phyloP scores from a whole-genome alignment of 306 rosid species.

The Boehmeria nivea region DNA sequence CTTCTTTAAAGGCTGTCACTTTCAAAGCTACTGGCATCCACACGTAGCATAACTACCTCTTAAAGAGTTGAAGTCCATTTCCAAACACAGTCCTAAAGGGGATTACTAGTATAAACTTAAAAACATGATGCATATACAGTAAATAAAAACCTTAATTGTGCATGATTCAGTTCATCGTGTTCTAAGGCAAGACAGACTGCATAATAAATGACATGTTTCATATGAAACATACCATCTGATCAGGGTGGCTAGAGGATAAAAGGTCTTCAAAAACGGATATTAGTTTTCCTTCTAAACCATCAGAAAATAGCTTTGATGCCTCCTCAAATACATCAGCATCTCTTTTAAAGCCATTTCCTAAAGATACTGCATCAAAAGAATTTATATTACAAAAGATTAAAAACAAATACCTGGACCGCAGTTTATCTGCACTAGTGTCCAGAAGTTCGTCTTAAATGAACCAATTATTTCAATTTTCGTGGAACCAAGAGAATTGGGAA shows the following conservation, averaged over 20 bases:
- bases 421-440: too few species aligned
- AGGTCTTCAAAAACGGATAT: slow-evolving; percentile 52
- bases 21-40: slow-evolving; percentile 1
- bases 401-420: not conserved
- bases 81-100: too few species aligned
- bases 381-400: not conserved
- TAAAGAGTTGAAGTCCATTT: too few species aligned
- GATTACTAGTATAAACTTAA: not conserved
- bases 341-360: slow-evolving; percentile 42
- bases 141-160: too few species aligned
- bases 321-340: slow-evolving; percentile 48
- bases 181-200: not conserved
- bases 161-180: slow-evolving; percentile 7
- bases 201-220: not conserved
- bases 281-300: slow-evolving; percentile 71
- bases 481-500: too few species aligned
- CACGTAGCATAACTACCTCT: too few species aligned
- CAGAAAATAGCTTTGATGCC: slow-evolving; percentile 57
- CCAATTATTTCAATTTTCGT: too few species aligned
- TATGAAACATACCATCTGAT: slow-evolving; percentile 54
- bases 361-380: slow-evolving; percentile 53
- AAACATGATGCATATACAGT: too few species aligned
- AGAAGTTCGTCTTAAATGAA: too few species aligned
- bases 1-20: not conserved
- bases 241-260: slow-evolving; percentile 57